Conservation (phyloP, 192 early-diverging fungal species). For the Phycomyces blakesleeanus region DNA sequence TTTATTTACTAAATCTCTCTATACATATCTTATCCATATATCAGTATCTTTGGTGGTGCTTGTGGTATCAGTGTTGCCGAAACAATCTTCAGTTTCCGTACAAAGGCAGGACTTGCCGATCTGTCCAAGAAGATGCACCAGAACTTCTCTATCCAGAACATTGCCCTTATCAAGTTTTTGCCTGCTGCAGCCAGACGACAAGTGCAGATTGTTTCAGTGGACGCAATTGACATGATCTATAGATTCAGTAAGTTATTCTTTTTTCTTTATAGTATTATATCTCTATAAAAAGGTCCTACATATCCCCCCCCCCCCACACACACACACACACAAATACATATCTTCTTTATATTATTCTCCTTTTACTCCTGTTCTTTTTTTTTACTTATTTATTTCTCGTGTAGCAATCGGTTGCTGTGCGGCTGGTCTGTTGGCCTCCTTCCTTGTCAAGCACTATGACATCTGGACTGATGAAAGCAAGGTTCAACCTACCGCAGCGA, state of each 20-base stretch:
- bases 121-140: neutral
- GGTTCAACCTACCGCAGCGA: neutral
- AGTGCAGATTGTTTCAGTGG: neutral
- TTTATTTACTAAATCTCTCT: no score
- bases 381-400: neutral
- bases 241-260: neutral
- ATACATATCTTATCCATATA: no score
- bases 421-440: neutral
- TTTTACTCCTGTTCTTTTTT: neutral
- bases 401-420: neutral
- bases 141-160: neutral
- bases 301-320: no score
- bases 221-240: neutral
- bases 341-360: neutral
- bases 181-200: neutral
- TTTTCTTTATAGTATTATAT: no score
- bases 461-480: neutral
- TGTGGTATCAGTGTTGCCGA: neutral
- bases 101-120: neutral
- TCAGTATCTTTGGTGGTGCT: neutral
- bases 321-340: no score
- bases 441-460: slow-evolving; percentile 1
- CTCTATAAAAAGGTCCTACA: no score
- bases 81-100: slow-evolving; percentile 1
- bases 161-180: neutral